Base-by-base conservation (phyloP, 1,284 basidiomycete genomes). In the Tetrapyrgos nigripes region DNA sequence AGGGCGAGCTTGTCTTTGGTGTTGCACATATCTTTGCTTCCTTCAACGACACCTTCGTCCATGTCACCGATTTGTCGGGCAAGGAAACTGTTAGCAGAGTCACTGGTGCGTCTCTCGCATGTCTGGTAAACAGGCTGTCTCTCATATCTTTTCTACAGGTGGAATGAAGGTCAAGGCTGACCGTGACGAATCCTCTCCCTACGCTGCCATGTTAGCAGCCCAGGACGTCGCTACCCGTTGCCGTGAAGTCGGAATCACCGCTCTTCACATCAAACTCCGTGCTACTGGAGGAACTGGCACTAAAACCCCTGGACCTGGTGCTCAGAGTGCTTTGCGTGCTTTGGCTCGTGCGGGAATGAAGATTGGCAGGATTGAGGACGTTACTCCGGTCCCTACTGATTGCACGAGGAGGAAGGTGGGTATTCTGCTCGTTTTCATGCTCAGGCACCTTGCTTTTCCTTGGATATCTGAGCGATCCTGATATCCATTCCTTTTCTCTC, bases 91-190 rank as follows among this genome's bases (percentile, higher is more conserved):
- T 99, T 82, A 92, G 93, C 71, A 95, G 97, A 77, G 95, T 98
- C 66, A 99, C 97, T 67, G 96, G 96, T 92, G 63, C 68, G 84
- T 81, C 24, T 51, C 50, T 52, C 9, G 55, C 3, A 17, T 21
- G 1, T 33, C 37, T 40, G 29, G 45, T 29, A 23, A 45, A 24
- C 24, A 45, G 52, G 35, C 17, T 28, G 2, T 19, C 23, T 61
- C 35, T 57, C 46, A n/a, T 57, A 52, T 37, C 40, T 60, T 50
- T 55, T 43, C 17, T 47, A 53, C 62, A 93, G 93, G 93, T 74
- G 97, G 97, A 66, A 99, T 99, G 97, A 99, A 99, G 85, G 97
- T 99, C 84, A 99, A 99, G 86, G 97, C 97, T 43, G 97, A 99
- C 81, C 94, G 97, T 82, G 97, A 99, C 83, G 97, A 99, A 84